These are phyloP conservation scores for Phytophthora cajani DNA, from an alignment of 352 stramenopile genomes.

Conservation along the genomic window DNA sequence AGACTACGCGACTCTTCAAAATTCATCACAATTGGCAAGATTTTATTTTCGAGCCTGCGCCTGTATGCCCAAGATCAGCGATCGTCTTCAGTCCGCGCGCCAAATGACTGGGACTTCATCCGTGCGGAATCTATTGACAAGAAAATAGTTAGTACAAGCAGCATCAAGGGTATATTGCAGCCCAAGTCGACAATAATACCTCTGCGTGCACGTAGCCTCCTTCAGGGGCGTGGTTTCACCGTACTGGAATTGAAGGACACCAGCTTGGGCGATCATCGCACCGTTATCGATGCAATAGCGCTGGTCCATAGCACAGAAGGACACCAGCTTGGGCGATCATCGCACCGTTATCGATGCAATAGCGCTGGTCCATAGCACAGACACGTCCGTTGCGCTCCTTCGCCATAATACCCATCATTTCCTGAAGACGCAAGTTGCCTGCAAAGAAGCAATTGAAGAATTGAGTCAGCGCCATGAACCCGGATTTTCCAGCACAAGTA, in stretches of 20 bases:
- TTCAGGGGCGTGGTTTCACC: conserved; percentile 89
- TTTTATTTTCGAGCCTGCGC: conserved; percentile 19
- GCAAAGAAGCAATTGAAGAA: background rate
- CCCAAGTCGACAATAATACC: conserved; percentile 46
- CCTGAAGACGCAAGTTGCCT: conserved; percentile 87
- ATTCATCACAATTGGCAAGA: conserved; percentile 4
- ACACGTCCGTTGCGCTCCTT: conserved; percentile 93
- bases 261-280: conserved; percentile 99
- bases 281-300: conserved; percentile 99
- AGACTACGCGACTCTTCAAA: conserved; percentile 20
- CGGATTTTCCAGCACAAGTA: background rate
- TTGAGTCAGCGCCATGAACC: background rate
- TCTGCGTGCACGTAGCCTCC: conserved; percentile 95
- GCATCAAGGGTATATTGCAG: background rate
- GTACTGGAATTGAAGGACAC: conserved; percentile 97
- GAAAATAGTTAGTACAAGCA: background rate
- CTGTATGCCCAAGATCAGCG: background rate
- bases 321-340: conserved; percentile 99
- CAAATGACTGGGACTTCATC: conserved; percentile 98
- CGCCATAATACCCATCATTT: conserved; percentile 99
- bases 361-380: conserved; percentile 99
- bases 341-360: conserved; percentile 99
- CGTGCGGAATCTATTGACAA: conserved; percentile 92
- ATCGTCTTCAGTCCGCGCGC: conserved; percentile 74
- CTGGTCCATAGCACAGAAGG: conserved; percentile 99